These are phyloP conservation scores for Cercospora sp. DNA, from an alignment of 2,329 filamentous ascomycete genomes.

Conservation along the genomic window DNA sequence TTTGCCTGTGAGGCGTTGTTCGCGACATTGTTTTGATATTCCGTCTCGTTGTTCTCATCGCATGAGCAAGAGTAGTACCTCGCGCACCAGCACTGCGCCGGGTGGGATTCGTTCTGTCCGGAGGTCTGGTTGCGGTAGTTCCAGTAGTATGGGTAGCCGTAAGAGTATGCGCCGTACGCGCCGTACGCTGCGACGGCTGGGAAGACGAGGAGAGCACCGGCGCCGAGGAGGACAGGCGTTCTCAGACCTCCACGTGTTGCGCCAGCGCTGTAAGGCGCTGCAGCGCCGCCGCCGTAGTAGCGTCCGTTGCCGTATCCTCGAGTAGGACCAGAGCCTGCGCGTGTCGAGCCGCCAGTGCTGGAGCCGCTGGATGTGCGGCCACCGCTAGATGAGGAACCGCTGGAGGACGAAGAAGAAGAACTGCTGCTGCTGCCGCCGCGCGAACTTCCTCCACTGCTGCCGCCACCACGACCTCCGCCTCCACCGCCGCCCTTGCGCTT, in stretches of 20 bases:
- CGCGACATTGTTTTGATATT: constrained; percentile 58
- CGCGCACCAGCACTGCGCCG: constrained; percentile 64
- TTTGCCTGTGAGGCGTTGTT: constrained; percentile 64
- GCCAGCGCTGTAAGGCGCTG: constrained; percentile 60
- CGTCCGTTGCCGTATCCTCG: constrained; percentile 59
- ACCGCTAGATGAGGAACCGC: constrained; percentile 21
- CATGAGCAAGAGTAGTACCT: constrained; percentile 63
- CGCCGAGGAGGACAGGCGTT: constrained; percentile 55
- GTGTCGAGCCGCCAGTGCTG: constrained; percentile 24
- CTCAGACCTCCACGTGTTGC: constrained; percentile 50
- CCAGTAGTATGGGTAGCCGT: constrained; percentile 61
- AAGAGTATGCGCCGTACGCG: constrained; percentile 64
- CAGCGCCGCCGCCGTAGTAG: constrained; percentile 68
- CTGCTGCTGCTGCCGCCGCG: constrained; percentile 10
- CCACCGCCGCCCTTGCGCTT: constrained; percentile 53
- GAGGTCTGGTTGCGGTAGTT: constrained; percentile 51
- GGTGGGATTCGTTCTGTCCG: constrained; percentile 58
- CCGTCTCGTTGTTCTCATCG: constrained; percentile 63
- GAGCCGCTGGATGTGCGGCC: constrained; percentile 28
- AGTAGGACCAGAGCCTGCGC: constrained; percentile 58
- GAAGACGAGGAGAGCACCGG: constrained; percentile 52
- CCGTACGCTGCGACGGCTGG: constrained; percentile 62
- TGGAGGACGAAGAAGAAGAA: constrained; percentile 26
- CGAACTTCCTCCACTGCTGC: constrained; percentile 16
- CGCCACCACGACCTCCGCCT: constrained; percentile 47